Evolutionary conservation across 305 asterid species (phyloP).

Genomic region (Fraxinus sp.): DNA sequence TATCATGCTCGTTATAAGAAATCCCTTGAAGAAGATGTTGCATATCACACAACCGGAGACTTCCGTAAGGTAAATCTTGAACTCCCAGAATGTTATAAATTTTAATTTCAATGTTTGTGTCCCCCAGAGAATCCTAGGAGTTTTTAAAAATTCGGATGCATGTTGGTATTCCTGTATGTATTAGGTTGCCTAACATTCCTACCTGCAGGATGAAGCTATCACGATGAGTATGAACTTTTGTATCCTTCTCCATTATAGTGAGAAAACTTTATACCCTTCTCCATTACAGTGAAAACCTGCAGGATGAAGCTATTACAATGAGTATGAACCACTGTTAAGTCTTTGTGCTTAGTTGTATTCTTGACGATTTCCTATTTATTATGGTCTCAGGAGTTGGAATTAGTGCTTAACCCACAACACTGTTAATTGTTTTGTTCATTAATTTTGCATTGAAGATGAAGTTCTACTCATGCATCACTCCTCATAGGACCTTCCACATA

Average conservation of each 20-base stretch:
- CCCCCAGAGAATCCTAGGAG: not conserved
- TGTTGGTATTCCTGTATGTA: not conserved
- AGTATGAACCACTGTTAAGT: not conserved
- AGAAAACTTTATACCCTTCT: too few species aligned
- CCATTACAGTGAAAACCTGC: not conserved
- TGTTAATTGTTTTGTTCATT: not conserved
- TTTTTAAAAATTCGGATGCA: not conserved
- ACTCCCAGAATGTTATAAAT: not conserved
- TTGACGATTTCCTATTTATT: not conserved
- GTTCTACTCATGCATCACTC: not conserved
- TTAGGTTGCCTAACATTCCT: not conserved
- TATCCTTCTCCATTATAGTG: not conserved
- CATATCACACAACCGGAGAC: conserved; percentile 71
- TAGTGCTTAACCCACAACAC: not conserved
- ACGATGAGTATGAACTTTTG: too few species aligned
- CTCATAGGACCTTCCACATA: not conserved
- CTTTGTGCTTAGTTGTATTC: not conserved
- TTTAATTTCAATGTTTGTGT: not conserved
- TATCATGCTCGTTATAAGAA: conserved; percentile 69
- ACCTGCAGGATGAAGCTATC: not conserved
- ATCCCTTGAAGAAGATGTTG: conserved; percentile 91
- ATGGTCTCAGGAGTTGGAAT: not conserved
- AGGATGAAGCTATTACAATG: not conserved
- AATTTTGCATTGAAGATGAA: not conserved
- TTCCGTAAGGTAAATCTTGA: conserved; percentile 59